Base-by-base conservation (phyloP, 1,139 yeast species). In the Chernovozyma aurita region DNA sequence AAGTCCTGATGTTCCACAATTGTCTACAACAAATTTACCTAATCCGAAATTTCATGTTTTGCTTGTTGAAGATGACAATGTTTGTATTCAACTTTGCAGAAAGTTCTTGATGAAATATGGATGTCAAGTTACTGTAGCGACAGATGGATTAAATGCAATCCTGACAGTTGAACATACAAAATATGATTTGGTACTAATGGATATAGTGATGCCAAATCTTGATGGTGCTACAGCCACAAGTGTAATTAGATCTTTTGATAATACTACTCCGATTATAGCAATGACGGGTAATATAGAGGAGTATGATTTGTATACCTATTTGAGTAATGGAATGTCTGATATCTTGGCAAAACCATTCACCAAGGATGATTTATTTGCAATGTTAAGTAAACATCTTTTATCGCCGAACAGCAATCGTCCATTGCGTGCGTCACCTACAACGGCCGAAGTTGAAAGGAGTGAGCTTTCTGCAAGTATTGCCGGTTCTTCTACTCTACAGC, bases 151-250 rank as follows among this genome's bases (percentile, higher is more conserved):
- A 18, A 82, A 85, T 31, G 97, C 97, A 2, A 87, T 92, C 34
- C 76, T 81, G 24, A 82, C 84, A 1, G 80, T 86, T 33, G 95
- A 86, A 55, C 76, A 76, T 39, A 76, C 78, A 26, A 76, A 80
- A 48, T 88, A 83, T 53, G 95, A 88, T 56, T 64, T 88, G 41
- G 95, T 90, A 1, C 63, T 90, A 36, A 87, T 90, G 95, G 96
- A 88, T 60, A 86, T 85, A 36, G 95, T 90, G 18, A 85, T 90
- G 92, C 97, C 97, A 2, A 85, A 85, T 54, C 65, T 90, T 38
- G 97, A 90, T 57, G 97, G 97, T 32, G 95, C 95, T 6, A 82
- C 95, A 2, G 95, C 96, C 2, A 83, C 96, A 2, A 80, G 87
- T 34, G 80, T 87, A 30, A 87, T 90, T 40, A 70, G 97, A 45